Percentiles rank a stretch among this genome's conserved stretches.
Conservation (phyloP, 2,329 filamentous ascomycete species). For the Alternaria hordeiaustralica region DNA sequence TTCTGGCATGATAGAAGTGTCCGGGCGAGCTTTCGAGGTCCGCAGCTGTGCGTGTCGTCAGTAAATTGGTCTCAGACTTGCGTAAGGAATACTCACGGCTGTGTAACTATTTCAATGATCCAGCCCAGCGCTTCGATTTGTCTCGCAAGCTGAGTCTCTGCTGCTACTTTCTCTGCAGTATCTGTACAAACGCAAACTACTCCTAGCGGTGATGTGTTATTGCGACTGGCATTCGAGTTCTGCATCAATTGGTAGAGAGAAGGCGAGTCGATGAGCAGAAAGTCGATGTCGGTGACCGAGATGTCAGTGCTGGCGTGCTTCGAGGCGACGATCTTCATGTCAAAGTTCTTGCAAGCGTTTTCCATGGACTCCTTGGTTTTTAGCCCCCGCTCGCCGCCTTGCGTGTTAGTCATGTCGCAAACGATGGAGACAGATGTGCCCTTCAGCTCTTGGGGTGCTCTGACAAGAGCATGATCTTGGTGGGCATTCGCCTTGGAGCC, state of each 20-base stretch:
- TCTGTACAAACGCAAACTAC: constrained; percentile 41
- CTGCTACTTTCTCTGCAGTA: constrained; percentile 31
- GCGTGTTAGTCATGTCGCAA: constrained; percentile 26
- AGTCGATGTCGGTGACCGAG: constrained; percentile 24
- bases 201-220: constrained; percentile 22
- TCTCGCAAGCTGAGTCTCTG: constrained; percentile 28
- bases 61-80: neutral
- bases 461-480: constrained; percentile 17
- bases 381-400: constrained; percentile 29
- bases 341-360: constrained; percentile 31
- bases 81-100: constrained; percentile 27
- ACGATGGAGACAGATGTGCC: constrained; percentile 29
- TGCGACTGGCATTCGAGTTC: constrained; percentile 17
- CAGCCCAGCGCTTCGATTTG: constrained; percentile 35
- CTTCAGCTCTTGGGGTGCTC: constrained; percentile 25
- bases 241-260: constrained; percentile 31
- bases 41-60: constrained; percentile 21
- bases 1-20: constrained; percentile 32
- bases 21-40: constrained; percentile 35
- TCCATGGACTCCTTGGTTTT: constrained; percentile 35
- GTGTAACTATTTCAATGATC: constrained; percentile 33
- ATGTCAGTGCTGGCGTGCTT: constrained; percentile 18
- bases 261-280: constrained; percentile 35
- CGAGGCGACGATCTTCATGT: constrained; percentile 24
- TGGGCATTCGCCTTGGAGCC: constrained; percentile 18